Conservation (phyloP, 805 yeast species). For the Candida golubevii region DNA sequence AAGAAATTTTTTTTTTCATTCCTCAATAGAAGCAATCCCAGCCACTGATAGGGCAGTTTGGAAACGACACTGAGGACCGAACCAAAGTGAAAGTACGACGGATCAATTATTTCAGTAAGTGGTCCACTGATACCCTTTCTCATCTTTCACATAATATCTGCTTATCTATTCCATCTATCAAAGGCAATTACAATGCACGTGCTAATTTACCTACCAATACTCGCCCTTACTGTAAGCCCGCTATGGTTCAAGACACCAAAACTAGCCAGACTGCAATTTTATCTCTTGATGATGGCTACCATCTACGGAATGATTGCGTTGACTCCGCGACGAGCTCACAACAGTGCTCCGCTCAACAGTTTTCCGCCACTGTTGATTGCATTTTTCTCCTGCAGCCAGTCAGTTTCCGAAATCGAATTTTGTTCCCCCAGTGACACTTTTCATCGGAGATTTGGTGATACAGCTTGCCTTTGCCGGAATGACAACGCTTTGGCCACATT, state of each 20-base stretch:
- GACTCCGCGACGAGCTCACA: slow-evolving; percentile 24
- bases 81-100: too few species aligned
- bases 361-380: slow-evolving; percentile 30
- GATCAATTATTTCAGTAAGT: too few species aligned
- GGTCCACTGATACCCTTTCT: not conserved
- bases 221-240: slow-evolving; percentile 4
- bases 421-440: slow-evolving; percentile 12
- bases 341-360: slow-evolving; percentile 30
- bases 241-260: slow-evolving; percentile 4
- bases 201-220: not conserved
- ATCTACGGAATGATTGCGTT: slow-evolving; percentile 43
- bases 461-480: slow-evolving; percentile 26
- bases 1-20: too few species aligned
- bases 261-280: slow-evolving; percentile 1
- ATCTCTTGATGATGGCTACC: slow-evolving; percentile 1
- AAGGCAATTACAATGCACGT: not conserved
- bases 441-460: not conserved
- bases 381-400: slow-evolving; percentile 27
- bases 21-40: too few species aligned
- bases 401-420: slow-evolving; percentile 19
- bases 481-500: slow-evolving; percentile 33
- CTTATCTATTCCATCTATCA: slow-evolving; percentile 5
- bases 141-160: not conserved
- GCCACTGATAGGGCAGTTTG: too few species aligned
- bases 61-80: too few species aligned